Percentiles rank a stretch among this genome's conserved stretches.
phyloP scores from a whole-genome alignment of 2,329 filamentous ascomycete genomes.

The Fusarium sp. region DNA sequence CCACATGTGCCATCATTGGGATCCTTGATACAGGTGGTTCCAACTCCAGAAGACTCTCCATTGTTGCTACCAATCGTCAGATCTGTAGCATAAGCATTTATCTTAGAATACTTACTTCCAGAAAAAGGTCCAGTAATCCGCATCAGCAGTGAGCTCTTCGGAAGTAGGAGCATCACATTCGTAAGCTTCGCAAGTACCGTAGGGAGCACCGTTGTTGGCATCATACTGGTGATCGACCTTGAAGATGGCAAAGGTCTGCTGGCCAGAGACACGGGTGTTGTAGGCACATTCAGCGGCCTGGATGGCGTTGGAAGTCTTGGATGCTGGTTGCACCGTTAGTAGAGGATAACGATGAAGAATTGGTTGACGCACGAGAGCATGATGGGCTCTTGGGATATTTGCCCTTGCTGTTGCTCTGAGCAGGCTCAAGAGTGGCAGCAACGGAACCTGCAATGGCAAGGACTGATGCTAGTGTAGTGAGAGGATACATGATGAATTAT shows the following conservation, averaged over 20 bases:
- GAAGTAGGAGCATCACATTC: constrained; percentile 29
- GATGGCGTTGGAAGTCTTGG: constrained; percentile 36
- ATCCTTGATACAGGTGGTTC: constrained; percentile 37
- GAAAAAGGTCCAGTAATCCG: constrained; percentile 41
- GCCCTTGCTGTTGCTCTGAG: constrained; percentile 36
- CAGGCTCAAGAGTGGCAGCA: constrained; percentile 37
- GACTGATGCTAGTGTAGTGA: constrained; percentile 33
- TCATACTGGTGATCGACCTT: constrained; percentile 38
- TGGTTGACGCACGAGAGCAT: constrained; percentile 25
- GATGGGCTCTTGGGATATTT: constrained; percentile 33
- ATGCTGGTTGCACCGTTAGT: constrained; percentile 1
- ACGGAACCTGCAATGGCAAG: constrained; percentile 31
- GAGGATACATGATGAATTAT: constrained; percentile 27
- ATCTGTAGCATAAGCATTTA: fast-evolving
- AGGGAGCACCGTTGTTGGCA: constrained; percentile 35
- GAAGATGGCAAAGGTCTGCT: constrained; percentile 40
- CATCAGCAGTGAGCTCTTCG: constrained; percentile 14
- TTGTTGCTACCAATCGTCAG: constrained; percentile 20
- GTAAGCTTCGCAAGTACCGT: constrained; percentile 36
- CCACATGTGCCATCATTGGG: constrained; percentile 36
- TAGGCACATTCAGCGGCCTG: constrained; percentile 39
- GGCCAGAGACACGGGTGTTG: constrained; percentile 38
- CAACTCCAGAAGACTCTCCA: constrained; percentile 34
- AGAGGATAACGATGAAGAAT: fast-evolving
- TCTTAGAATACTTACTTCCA: constrained; percentile 27